Conservation (phyloP, 192 early-diverging fungal species). For the Phycomyces nitens region DNA sequence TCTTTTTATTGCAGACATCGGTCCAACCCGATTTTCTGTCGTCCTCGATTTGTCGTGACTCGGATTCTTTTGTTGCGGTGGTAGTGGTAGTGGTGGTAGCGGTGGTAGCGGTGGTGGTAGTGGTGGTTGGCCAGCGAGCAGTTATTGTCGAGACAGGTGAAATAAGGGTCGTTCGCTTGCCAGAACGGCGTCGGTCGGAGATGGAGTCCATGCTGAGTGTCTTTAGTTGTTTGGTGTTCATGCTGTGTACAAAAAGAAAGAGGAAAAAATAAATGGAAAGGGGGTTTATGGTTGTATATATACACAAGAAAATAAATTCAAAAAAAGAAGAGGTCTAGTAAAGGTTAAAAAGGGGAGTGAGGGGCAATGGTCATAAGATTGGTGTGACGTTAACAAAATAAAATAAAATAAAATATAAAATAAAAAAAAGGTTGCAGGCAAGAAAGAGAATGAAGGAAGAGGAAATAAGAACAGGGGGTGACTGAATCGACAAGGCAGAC, state of each 20-base stretch:
- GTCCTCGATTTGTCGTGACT: neutral
- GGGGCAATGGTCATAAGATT: neutral
- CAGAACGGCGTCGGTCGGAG: slow-evolving; percentile 1
- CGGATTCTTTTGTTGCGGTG: neutral
- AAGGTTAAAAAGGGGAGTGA: neutral
- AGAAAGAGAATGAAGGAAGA: neutral
- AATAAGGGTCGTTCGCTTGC: neutral
- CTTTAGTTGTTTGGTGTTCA: neutral
- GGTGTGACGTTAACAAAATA: neutral
- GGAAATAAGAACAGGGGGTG: neutral
- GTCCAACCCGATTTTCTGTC: neutral
- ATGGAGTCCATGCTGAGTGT: neutral
- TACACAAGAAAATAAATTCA: too few relatives aligned
- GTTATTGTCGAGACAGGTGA: neutral
- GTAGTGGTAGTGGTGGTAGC: neutral
- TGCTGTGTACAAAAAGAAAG: neutral
- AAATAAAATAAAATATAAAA: neutral
- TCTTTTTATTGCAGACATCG: neutral
- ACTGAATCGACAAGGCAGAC: too few relatives aligned
- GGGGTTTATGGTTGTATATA: too few relatives aligned
- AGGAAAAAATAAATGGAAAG: too few relatives aligned
- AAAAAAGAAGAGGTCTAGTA: neutral
- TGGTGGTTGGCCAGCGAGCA: neutral
- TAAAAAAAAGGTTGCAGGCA: neutral
- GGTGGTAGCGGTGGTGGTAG: neutral